Conservation (phyloP, 2,329 filamentous ascomycete genomes). For the Aspergillus hortae region DNA sequence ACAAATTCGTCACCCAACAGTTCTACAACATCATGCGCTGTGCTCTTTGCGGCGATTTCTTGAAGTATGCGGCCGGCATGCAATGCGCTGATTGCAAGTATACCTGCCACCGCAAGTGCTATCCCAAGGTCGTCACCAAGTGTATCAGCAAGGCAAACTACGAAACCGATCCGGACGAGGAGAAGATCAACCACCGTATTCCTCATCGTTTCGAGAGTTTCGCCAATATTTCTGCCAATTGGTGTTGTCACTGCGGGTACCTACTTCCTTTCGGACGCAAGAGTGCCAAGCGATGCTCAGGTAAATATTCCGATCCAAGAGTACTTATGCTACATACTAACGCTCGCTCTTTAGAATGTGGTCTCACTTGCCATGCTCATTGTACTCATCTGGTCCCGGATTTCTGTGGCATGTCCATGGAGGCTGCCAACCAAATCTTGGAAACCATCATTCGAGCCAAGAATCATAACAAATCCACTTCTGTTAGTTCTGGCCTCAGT, state of each 20-base stretch:
- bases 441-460: slow-evolving; percentile 80
- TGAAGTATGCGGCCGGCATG: slow-evolving; percentile 98
- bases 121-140: slow-evolving; percentile 93
- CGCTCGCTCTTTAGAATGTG: slow-evolving; percentile 61
- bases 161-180: slow-evolving; percentile 95
- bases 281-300: slow-evolving; percentile 86
- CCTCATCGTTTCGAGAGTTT: slow-evolving; percentile 97
- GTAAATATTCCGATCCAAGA: slow-evolving; percentile 43
- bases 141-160: slow-evolving; percentile 99
- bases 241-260: slow-evolving; percentile 99
- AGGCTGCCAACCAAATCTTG: slow-evolving; percentile 88
- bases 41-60: slow-evolving; percentile 93
- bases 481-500: slow-evolving; percentile 54
- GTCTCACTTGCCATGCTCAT: slow-evolving; percentile 81
- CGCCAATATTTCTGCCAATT: slow-evolving; percentile 96
- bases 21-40: slow-evolving; percentile 99
- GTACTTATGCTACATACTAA: neutral
- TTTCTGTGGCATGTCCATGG: slow-evolving; percentile 99
- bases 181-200: slow-evolving; percentile 99
- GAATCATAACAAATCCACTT: slow-evolving; percentile 59
- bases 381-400: slow-evolving; percentile 96
- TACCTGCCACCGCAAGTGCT: slow-evolving; percentile 97
- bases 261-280: slow-evolving; percentile 92
- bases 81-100: slow-evolving; percentile 99
- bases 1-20: slow-evolving; percentile 97